Base-by-base conservation (phyloP, 371 early-diverging fungal species). In the Mucor circinelloides region DNA sequence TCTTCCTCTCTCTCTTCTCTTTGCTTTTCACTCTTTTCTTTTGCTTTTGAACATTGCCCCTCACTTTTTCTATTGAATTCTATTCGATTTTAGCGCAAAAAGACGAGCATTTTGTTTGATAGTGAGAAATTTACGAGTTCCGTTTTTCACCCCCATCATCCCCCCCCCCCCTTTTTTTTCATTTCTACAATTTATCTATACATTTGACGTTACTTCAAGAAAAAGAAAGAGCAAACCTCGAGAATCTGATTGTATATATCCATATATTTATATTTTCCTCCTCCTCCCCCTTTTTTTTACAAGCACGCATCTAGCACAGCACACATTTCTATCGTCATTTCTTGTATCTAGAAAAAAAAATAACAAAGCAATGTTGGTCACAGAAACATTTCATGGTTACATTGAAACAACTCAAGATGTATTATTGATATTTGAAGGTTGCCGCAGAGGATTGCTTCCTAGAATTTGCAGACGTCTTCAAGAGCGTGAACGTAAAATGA, bases 331-430 rank as follows among this genome's bases (percentile, higher is more conserved):
- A 48, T 23, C 21, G 21, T 48, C 46, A 21, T 46, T 48, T 48
- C 21, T 21, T 48, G 48, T 21, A 48, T 21, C 48, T 21, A 48
- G 48, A 48, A 48, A 48, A 48, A 38, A n/a, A 15, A 42, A 48
- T 34, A 34, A 9, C 34, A 48, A 19, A 48, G 48, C 48, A 48
- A 76, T 76, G 76, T 60, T 72, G 68, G 73, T 78, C 40, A 72
- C 77, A 59, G 82, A 81, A 64, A 84, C 84, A 38, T 86, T 81
- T 56, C 80, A 78, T 61, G 87, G 87, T 13, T 80, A 75, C 60
- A 76, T 92, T 50, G 75, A 79, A 58, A 80, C 82, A 2, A 87
- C 91, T 5, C 78, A 83, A 59, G 93, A 92, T 73, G 91, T 90
- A 12, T 79, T 90, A 30, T 77, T 86, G 19, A 66, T 92, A 8